These are phyloP conservation scores for Leccinellum rugosiceps DNA, from an alignment of 768 basidiomycete genomes.

Conservation along the genomic window DNA sequence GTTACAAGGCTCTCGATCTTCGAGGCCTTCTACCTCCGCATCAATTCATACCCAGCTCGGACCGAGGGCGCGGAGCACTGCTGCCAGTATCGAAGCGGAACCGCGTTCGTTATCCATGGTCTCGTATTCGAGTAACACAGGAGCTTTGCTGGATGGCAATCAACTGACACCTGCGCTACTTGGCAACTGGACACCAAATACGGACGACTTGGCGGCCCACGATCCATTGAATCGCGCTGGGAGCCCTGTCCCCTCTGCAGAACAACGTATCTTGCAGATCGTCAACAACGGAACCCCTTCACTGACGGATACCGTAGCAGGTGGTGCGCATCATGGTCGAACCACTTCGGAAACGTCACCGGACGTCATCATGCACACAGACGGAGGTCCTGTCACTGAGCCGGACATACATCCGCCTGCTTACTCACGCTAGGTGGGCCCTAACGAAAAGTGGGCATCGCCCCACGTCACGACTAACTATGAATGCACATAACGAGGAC, in stretches of 20 bases:
- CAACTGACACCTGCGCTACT: slow-evolving; percentile 1
- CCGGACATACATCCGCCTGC: slow-evolving; percentile 18
- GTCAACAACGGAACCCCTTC: slow-evolving; percentile 24
- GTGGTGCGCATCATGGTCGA: background rate
- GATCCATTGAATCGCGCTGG: slow-evolving; percentile 20
- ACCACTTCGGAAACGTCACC: slow-evolving; percentile 1
- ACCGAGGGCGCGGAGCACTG: slow-evolving; percentile 6
- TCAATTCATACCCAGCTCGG: slow-evolving; percentile 30
- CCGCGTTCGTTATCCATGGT: slow-evolving; percentile 22
- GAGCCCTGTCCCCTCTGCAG: slow-evolving; percentile 17
- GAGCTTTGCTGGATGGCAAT: slow-evolving; percentile 3
- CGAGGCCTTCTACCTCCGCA: slow-evolving; percentile 44
- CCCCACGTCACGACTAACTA: slow-evolving; percentile 12
- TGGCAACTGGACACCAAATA: slow-evolving; percentile 16
- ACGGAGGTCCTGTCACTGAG: slow-evolving; percentile 19
- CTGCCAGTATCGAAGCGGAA: slow-evolving; percentile 3
- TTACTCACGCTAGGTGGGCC: slow-evolving; percentile 17
- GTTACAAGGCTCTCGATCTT: slow-evolving; percentile 18
- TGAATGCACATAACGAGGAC: background rate
- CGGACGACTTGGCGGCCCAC: slow-evolving; percentile 16
- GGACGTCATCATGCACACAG: slow-evolving; percentile 25
- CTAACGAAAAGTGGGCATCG: slow-evolving; percentile 3
- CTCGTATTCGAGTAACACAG: slow-evolving; percentile 14
- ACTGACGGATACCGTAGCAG: slow-evolving; percentile 12
- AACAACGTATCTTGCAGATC: slow-evolving; percentile 29